phyloP scores from a whole-genome alignment of 148 eudicot species.

The Euryodendron excelsum region DNA sequence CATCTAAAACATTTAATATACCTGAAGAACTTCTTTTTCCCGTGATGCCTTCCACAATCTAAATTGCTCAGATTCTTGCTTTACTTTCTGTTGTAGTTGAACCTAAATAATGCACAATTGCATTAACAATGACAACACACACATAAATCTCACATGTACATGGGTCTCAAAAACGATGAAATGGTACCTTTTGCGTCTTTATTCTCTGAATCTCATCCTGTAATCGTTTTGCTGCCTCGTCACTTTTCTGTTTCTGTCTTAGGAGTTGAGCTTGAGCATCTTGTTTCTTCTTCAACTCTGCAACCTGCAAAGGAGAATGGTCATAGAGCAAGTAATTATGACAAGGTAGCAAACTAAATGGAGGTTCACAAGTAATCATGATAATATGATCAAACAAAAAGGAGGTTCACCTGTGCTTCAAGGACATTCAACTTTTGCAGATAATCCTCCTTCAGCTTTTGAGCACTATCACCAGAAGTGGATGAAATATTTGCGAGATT shows the following conservation, averaged over 20 bases:
- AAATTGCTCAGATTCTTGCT: slow-evolving; percentile 98
- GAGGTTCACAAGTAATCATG: background rate
- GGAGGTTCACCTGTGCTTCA: slow-evolving; percentile 67
- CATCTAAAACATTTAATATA: slow-evolving; percentile 13
- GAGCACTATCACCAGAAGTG: slow-evolving; percentile 69
- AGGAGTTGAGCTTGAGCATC: slow-evolving; percentile 95
- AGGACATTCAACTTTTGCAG: slow-evolving; percentile 85
- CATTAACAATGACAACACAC: background rate
- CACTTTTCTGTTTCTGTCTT: slow-evolving; percentile 92
- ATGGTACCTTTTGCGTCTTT: slow-evolving; percentile 82
- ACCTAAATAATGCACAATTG: slow-evolving; percentile 42
- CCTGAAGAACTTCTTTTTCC: slow-evolving; percentile 99
- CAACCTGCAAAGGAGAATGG: slow-evolving; percentile 49
- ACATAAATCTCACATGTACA: background rate
- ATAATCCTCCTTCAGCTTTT: slow-evolving; percentile 87
- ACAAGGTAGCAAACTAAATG: background rate
- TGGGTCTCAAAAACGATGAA: background rate
- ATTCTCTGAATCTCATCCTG: slow-evolving; percentile 97
- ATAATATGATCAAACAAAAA: slow-evolving; percentile 8
- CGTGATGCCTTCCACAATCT: slow-evolving; percentile 90
- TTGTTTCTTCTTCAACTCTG: slow-evolving; percentile 87
- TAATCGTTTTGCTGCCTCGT: slow-evolving; percentile 87
- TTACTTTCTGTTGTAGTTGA: slow-evolving; percentile 91
- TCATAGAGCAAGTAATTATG: background rate
- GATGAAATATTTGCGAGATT: slow-evolving; percentile 76